Evolutionary conservation across 495 filamentous ascomycete species (phyloP).

Genomic region (Friedmanniomyces simplex): DNA sequence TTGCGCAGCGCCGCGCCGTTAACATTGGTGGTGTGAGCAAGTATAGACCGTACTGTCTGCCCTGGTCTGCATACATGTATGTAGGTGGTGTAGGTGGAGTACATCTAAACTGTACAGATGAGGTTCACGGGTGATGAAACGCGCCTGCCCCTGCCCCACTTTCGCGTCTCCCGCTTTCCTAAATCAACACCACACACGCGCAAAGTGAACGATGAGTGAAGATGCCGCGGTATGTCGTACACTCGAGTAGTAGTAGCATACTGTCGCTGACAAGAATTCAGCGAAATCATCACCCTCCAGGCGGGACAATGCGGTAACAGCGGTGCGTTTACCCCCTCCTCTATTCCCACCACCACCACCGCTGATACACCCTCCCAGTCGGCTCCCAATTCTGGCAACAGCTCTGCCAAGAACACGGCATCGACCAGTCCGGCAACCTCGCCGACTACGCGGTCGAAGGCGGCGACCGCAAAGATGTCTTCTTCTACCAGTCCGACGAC

Average conservation of each 20-base stretch:
- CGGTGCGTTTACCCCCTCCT: conserved; percentile 45
- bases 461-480: conserved; percentile 95
- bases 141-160: conserved; percentile 1
- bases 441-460: conserved; percentile 94
- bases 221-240: conserved; percentile 18
- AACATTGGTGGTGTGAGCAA: too few species aligned
- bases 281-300: conserved; percentile 98
- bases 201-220: conserved; percentile 4
- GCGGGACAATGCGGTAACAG: conserved; percentile 99
- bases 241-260: not conserved
- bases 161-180: conserved; percentile 8
- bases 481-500: conserved; percentile 98
- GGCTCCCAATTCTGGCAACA: conserved; percentile 96
- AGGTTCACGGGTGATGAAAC: not conserved
- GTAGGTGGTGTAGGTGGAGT: too few species aligned
- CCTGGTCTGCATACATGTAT: too few species aligned
- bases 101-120: too few species aligned
- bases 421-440: conserved; percentile 91
- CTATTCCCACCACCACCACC: not conserved
- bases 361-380: conserved; percentile 42
- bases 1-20: not conserved
- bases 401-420: conserved; percentile 93
- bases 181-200: not conserved
- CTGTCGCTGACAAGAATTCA: conserved; percentile 28
- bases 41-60: too few species aligned